Percentiles rank a stretch among this genome's conserved stretches.
Conservation (phyloP, 1,284 basidiomycete genomes). For the Microbotryomycetes sp. region DNA sequence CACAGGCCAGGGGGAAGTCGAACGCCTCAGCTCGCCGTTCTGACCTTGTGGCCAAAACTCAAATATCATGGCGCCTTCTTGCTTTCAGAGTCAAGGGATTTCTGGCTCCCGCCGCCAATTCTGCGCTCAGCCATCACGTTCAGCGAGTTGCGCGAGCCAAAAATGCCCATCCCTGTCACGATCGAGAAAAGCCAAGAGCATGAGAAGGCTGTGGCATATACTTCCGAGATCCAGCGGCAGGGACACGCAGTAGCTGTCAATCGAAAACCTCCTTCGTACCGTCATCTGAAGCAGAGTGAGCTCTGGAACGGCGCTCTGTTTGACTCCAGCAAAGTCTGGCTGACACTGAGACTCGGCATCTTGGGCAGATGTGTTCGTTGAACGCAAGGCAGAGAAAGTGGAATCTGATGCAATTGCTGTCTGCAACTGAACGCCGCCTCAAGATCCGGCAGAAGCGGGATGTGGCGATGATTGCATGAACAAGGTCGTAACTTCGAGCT, state of each 20-base stretch:
- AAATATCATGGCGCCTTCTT: constrained; percentile 12
- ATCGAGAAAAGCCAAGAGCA: no score
- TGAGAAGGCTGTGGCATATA: no score
- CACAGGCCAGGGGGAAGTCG: no score
- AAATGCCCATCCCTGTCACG: no score
- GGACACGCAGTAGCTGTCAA: background rate
- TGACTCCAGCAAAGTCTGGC: constrained; percentile 17
- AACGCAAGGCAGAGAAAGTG: constrained; percentile 12
- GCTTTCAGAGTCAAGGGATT: constrained; percentile 38
- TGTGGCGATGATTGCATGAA: constrained; percentile 48
- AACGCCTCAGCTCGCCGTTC: no score
- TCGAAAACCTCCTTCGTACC: constrained; percentile 40
- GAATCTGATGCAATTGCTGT: constrained; percentile 37
- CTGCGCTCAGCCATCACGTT: no score
- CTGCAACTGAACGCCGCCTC: constrained; percentile 41
- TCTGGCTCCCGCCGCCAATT: no score
- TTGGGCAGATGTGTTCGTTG: constrained; percentile 22
- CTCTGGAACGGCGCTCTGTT: constrained; percentile 37
- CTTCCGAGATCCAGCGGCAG: no score
- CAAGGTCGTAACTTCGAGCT: constrained; percentile 31
- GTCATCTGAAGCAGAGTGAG: constrained; percentile 41
- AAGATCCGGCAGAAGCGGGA: constrained; percentile 34
- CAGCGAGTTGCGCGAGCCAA: background rate
- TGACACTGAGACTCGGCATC: constrained; percentile 12
- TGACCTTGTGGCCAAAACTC: constrained; percentile 10